These are phyloP conservation scores for Colletotrichum sp. DNA, from an alignment of 2,329 filamentous ascomycete species.

Conservation along the genomic window DNA sequence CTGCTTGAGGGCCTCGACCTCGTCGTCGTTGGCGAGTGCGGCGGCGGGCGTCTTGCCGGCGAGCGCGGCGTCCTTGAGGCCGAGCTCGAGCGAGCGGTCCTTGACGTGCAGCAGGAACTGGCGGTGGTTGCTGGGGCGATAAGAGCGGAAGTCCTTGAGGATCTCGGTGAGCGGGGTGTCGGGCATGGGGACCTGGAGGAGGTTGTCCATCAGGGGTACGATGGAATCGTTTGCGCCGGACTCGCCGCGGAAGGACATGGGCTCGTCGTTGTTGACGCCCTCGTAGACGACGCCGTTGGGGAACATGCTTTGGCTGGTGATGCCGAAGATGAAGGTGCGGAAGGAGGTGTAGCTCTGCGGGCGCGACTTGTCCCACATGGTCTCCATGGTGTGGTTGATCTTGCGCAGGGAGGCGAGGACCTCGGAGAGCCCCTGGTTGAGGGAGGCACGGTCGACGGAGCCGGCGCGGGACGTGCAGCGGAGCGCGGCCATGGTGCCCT, in stretches of 20 bases:
- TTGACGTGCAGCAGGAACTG: conserved; percentile 80
- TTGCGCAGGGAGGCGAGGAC: conserved; percentile 69
- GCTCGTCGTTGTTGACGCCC: conserved; percentile 73
- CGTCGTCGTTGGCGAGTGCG: conserved; percentile 24
- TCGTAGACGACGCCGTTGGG: conserved; percentile 90
- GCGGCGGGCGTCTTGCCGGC: conserved; percentile 20
- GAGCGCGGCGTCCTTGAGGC: conserved; percentile 65
- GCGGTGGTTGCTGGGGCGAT: conserved; percentile 87
- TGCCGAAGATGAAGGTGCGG: conserved; percentile 96
- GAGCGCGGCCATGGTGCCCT: conserved; percentile 69
- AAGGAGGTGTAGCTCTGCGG: conserved; percentile 86
- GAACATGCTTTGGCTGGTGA: conserved; percentile 93
- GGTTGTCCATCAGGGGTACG: conserved; percentile 87
- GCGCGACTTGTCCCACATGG: conserved; percentile 90
- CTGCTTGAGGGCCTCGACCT: conserved; percentile 52
- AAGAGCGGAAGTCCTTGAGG: conserved; percentile 85
- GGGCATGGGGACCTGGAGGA: conserved; percentile 87
- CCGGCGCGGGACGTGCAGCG: conserved; percentile 39
- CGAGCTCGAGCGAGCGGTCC: conserved; percentile 49
- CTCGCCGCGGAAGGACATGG: conserved; percentile 86
- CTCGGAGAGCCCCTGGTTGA: conserved; percentile 68
- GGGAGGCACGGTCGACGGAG: conserved; percentile 34
- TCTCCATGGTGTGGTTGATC: conserved; percentile 83
- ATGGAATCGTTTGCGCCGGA: conserved; percentile 95
- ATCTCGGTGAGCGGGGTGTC: conserved; percentile 88